These are phyloP conservation scores for Colletotrichum brevisporum DNA, from an alignment of 2,329 filamentous ascomycete genomes.

Conservation along the genomic window DNA sequence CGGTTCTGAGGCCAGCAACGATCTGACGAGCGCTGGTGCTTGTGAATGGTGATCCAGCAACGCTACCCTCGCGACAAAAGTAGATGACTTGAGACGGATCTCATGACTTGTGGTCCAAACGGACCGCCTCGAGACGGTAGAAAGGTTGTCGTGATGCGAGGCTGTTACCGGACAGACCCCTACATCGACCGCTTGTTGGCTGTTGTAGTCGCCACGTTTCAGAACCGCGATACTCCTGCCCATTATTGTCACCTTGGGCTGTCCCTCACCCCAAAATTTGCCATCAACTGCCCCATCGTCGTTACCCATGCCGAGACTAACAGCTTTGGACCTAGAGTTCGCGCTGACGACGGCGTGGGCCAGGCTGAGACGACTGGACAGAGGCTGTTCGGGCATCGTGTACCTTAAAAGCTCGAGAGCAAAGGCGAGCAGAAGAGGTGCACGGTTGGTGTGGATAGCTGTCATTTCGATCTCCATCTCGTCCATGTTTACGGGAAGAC, in stretches of 20 bases:
- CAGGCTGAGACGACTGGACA: slow-evolving; percentile 86
- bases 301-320: slow-evolving; percentile 78
- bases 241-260: slow-evolving; percentile 80
- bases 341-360: slow-evolving; percentile 87
- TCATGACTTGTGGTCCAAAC: slow-evolving; percentile 67
- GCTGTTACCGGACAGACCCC: slow-evolving; percentile 33
- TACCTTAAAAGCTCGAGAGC: slow-evolving; percentile 80
- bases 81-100: slow-evolving; percentile 67
- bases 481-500: slow-evolving; percentile 69
- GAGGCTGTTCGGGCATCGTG: slow-evolving; percentile 88
- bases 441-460: slow-evolving; percentile 80
- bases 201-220: slow-evolving; percentile 79
- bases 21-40: slow-evolving; percentile 59
- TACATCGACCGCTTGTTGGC: slow-evolving; percentile 35
- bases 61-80: slow-evolving; percentile 69
- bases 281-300: slow-evolving; percentile 71
- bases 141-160: slow-evolving; percentile 29
- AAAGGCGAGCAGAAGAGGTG: slow-evolving; percentile 86
- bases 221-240: slow-evolving; percentile 81
- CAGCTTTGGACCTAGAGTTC: slow-evolving; percentile 83
- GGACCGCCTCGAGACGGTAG: slow-evolving; percentile 28
- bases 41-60: slow-evolving; percentile 55
- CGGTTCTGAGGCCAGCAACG: slow-evolving; percentile 63
- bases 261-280: slow-evolving; percentile 80
- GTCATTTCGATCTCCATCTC: slow-evolving; percentile 72